phyloP scores from a whole-genome alignment of 345 rosid species.

The Eucalyptus guilfoylei region DNA sequence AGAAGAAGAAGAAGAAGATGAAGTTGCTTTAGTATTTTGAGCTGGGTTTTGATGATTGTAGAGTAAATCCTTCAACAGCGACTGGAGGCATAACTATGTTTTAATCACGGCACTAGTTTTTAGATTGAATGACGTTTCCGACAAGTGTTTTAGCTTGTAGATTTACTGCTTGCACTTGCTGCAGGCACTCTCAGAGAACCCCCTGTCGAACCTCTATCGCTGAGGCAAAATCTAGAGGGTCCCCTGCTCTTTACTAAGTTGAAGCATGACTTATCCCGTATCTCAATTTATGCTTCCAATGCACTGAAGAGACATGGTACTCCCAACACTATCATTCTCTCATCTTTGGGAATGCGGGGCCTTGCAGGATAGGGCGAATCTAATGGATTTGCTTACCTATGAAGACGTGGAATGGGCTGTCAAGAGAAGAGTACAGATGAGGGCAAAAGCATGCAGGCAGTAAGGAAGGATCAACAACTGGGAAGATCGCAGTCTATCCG shows the following conservation, averaged over 20 bases:
- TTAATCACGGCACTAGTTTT: neutral
- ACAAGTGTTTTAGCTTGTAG: neutral
- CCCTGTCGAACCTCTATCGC: conserved; percentile 15
- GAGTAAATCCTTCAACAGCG: neutral
- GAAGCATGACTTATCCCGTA: neutral
- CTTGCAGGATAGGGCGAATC: conserved; percentile 31
- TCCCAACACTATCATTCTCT: neutral
- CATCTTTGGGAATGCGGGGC: neutral
- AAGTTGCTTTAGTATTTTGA: neutral
- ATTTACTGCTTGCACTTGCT: neutral
- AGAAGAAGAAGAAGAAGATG: neutral
- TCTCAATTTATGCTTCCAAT: neutral
- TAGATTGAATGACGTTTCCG: no score
- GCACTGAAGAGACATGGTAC: neutral
- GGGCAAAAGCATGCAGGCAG: conserved; percentile 30
- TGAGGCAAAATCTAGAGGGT: neutral
- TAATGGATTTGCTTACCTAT: conserved; percentile 43
- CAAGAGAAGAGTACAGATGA: conserved; percentile 47
- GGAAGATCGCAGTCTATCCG: conserved; percentile 10
- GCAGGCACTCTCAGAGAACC: conserved; percentile 55
- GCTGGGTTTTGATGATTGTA: neutral
- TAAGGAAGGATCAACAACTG: conserved; percentile 6
- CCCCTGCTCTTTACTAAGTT: neutral
- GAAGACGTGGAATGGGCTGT: conserved; percentile 37
- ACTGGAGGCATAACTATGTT: neutral